phyloP scores from a whole-genome alignment of 768 basidiomycete genomes.

The Leucocoprinus birnbaumii region DNA sequence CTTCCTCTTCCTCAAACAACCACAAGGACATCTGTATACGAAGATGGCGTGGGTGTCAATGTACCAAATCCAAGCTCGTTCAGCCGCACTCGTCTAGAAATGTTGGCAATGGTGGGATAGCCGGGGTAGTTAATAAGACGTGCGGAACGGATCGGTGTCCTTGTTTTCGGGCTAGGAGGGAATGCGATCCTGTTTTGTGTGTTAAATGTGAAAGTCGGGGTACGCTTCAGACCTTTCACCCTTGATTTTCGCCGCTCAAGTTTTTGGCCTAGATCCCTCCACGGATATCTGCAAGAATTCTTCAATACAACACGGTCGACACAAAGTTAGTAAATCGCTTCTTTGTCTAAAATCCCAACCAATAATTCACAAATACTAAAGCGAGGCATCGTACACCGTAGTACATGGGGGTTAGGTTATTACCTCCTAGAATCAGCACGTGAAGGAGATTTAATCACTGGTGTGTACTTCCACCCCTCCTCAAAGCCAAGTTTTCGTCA shows the following conservation, averaged over 20 bases:
- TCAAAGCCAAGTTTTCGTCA: background rate
- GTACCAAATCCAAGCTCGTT: conserved; percentile 13
- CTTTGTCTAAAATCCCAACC: too few relatives aligned
- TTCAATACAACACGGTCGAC: conserved; percentile 3
- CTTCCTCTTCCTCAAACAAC: background rate
- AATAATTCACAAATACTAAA: too few relatives aligned
- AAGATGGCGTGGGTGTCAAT: conserved; percentile 37
- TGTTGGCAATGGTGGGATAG: too few relatives aligned
- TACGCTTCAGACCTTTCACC: background rate
- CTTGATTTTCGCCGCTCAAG: background rate
- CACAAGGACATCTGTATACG: conserved; percentile 33
- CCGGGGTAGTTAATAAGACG: conserved; percentile 2
- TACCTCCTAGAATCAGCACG: conserved; percentile 11
- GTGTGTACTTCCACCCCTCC: background rate
- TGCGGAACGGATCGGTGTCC: conserved; percentile 27
- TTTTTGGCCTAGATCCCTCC: background rate
- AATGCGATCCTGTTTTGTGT: conserved; percentile 57
- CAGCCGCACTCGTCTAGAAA: too few relatives aligned
- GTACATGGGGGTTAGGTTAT: conserved; percentile 14
- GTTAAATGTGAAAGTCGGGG: conserved; percentile 32
- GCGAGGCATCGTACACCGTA: conserved; percentile 4
- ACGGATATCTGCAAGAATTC: conserved; percentile 6
- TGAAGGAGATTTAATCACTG: conserved; percentile 13
- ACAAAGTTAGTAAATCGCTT: conserved; percentile 6
- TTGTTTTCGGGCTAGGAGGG: conserved; percentile 32